phyloP scores from a whole-genome alignment of 345 rosid species.

The Pugionium dolabratum region DNA sequence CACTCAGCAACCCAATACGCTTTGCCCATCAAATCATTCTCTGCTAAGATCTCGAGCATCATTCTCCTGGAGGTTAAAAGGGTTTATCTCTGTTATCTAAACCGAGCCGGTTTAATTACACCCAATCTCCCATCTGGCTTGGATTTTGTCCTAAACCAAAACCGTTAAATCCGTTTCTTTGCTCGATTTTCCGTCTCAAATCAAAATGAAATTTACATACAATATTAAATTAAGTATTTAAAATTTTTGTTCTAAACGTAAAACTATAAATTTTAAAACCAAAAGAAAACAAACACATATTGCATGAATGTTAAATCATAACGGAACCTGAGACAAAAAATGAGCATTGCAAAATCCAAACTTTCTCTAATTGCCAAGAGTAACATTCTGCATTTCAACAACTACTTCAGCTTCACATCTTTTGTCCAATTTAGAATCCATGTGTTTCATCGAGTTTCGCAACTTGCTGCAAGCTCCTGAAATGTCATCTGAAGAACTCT shows the following conservation, averaged over 20 bases:
- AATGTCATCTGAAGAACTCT: conserved; percentile 52
- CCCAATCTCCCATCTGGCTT: not conserved
- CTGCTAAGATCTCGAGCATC: conserved; percentile 62
- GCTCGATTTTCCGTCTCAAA: not conserved
- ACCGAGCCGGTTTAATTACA: conserved; percentile 15
- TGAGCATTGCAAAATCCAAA: not conserved
- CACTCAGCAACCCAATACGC: conserved; percentile 60
- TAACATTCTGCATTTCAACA: conserved; percentile 52
- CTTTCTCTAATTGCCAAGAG: conserved; percentile 40
- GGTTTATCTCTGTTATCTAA: conserved; percentile 30
- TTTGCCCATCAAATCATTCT: conserved; percentile 46
- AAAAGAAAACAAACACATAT: not conserved
- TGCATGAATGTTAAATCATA: conserved; percentile 19
- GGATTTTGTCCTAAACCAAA: too few species aligned
- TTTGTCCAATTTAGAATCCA: conserved; percentile 48
- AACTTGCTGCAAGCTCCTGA: conserved; percentile 51
- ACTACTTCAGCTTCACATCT: conserved; percentile 41
- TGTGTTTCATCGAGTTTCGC: conserved; percentile 48
- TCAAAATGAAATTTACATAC: too few species aligned
- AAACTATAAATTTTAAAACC: too few species aligned
- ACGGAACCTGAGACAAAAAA: not conserved
- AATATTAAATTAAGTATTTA: too few species aligned
- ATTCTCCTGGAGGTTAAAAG: conserved; percentile 35
- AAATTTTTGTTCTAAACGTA: too few species aligned
- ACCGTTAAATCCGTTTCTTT: conserved; percentile 5